phyloP scores from a whole-genome alignment of 73 alveolate genomes.

The Paramecium octaurelia region DNA sequence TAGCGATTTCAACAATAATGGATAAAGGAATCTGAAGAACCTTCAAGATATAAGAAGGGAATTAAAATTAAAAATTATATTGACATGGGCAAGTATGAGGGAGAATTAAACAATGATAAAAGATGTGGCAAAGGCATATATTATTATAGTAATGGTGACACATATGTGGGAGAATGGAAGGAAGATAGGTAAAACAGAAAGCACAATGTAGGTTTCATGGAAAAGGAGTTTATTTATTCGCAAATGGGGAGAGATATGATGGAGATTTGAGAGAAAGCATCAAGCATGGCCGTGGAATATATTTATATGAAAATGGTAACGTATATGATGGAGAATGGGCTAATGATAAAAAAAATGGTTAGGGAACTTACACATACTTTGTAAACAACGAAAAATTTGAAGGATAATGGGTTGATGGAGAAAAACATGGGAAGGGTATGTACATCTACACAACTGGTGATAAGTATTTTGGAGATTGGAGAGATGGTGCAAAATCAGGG shows the following conservation, averaged over 20 bases:
- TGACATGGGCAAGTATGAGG: constrained; percentile 54
- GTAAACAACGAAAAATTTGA: constrained; percentile 76
- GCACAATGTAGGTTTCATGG: constrained; percentile 29
- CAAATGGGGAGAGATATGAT: constrained; percentile 85
- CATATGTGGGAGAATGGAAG: background rate
- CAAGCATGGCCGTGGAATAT: background rate
- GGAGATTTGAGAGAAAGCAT: constrained; percentile 87
- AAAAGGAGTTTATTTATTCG: constrained; percentile 55
- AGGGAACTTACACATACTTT: constrained; percentile 77
- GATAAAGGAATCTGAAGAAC: background rate
- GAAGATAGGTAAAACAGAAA: background rate
- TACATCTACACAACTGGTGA: constrained; percentile 86
- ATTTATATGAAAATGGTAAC: constrained; percentile 72
- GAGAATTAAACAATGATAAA: constrained; percentile 51
- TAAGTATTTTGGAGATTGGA: constrained; percentile 93
- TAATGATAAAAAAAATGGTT: background rate
- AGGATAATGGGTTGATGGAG: constrained; percentile 85
- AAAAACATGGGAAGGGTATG: constrained; percentile 79
- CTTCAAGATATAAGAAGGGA: background rate
- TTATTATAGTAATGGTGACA: background rate
- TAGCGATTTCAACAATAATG: background rate
- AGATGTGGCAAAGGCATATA: constrained; percentile 52
- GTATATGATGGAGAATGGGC: background rate
- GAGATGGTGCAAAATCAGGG: constrained; percentile 84
- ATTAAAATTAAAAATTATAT: constrained; percentile 32